Evolutionary conservation across 2,329 filamentous ascomycete species (phyloP).

Genomic region (Microdochium paspali): DNA sequence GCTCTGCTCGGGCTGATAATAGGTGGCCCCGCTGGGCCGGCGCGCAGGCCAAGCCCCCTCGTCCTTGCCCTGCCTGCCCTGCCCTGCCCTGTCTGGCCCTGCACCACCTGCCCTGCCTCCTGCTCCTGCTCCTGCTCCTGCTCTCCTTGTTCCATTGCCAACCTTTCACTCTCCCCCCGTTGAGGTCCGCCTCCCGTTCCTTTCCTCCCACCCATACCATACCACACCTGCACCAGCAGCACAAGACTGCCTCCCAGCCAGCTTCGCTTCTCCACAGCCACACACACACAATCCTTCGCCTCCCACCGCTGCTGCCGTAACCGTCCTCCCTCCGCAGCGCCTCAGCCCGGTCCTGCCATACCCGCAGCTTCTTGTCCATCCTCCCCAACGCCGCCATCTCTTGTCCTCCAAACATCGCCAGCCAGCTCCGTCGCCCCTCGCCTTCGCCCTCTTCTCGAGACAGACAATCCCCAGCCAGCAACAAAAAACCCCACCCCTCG

Average conservation of each 20-base stretch:
- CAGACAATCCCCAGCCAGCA: background rate
- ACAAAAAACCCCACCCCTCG: background rate
- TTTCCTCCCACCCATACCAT: too few relatives aligned
- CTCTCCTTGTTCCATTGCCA: background rate
- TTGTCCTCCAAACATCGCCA: background rate
- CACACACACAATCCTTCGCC: background rate
- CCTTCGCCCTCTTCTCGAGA: background rate
- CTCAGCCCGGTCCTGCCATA: background rate
- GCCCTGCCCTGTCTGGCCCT: background rate
- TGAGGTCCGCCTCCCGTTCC: too few relatives aligned
- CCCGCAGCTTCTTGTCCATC: background rate
- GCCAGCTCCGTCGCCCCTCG: background rate
- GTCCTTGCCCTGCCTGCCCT: background rate
- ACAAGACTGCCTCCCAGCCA: background rate
- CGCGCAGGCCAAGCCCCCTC: background rate
- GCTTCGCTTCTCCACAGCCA: background rate
- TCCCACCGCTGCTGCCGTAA: background rate
- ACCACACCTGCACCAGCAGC: too few relatives aligned
- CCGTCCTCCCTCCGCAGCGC: background rate
- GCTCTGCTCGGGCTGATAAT: background rate
- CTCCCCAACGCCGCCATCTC: background rate
- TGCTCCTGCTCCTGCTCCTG: background rate
- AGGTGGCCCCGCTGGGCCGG: too few relatives aligned
- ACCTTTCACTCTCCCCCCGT: background rate
- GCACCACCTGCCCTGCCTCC: background rate